A percentile compares a stretch with the other conserved stretches of the same genome.
Evolutionary conservation across 257 asterid species (phyloP).

Genomic region (Solanum commersonii): DNA sequence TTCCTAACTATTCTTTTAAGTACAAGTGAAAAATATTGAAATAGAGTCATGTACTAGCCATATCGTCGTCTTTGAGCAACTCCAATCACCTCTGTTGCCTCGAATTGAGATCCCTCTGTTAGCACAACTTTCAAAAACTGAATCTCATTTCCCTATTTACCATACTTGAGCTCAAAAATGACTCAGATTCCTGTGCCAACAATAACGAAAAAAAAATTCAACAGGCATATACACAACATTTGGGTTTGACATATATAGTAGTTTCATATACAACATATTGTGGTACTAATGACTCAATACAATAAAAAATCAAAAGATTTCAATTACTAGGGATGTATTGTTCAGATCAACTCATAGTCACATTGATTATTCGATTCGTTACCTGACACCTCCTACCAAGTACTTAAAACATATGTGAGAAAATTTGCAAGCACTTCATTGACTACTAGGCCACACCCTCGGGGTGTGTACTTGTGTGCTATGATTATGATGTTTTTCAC

Average conservation of each 20-base stretch:
- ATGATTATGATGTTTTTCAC: background rate
- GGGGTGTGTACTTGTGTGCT: background rate
- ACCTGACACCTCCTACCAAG: background rate
- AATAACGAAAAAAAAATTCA: background rate
- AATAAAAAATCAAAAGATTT: background rate
- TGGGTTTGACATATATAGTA: background rate
- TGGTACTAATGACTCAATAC: background rate
- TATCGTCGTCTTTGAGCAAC: background rate
- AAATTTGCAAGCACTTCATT: background rate
- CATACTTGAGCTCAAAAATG: background rate
- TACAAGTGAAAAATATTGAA: background rate
- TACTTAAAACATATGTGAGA: background rate
- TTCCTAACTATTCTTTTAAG: background rate
- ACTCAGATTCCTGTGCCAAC: background rate
- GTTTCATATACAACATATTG: background rate
- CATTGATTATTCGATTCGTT: background rate
- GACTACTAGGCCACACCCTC: background rate
- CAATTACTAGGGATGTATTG: background rate
- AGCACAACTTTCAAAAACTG: background rate
- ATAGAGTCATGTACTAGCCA: background rate
- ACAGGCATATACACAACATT: background rate
- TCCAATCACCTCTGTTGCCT: background rate
- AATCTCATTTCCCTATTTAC: background rate
- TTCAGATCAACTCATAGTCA: background rate
- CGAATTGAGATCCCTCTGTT: background rate